Evolutionary conservation across 1,139 yeast genomes (phyloP).

Genomic region (Blastobotrys arbuscula): DNA sequence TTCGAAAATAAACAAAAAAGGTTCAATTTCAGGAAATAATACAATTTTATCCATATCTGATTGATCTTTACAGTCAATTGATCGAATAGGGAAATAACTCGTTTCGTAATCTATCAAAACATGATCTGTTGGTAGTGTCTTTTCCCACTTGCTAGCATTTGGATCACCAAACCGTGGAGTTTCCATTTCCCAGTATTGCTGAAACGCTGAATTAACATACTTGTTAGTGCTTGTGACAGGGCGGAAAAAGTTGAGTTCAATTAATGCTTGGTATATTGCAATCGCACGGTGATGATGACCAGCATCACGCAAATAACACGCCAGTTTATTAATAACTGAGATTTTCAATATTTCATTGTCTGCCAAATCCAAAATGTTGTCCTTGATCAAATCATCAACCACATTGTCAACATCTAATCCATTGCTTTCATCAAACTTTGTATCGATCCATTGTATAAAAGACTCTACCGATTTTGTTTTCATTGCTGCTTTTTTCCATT

Average conservation of each 20-base stretch:
- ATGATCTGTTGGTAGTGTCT: not conserved
- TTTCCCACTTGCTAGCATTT: conserved; percentile 9
- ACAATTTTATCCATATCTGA: conserved; percentile 5
- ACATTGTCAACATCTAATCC: conserved; percentile 7
- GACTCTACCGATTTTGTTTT: conserved; percentile 3
- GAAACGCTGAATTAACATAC: conserved; percentile 9
- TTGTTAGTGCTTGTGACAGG: conserved; percentile 8
- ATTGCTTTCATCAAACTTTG: conserved; percentile 5
- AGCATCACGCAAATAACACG: conserved; percentile 16
- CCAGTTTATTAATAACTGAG: conserved; percentile 13
- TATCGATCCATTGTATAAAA: conserved; percentile 17
- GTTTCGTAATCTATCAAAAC: not conserved
- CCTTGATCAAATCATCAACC: conserved; percentile 6
- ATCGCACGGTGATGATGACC: conserved; percentile 22
- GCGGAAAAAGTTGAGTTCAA: conserved; percentile 18
- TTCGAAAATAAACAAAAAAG: conserved; percentile 2
- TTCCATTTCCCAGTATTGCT: conserved; percentile 22
- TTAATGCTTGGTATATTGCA: conserved; percentile 19
- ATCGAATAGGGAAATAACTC: conserved; percentile 6
- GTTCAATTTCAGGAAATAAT: conserved; percentile 10
- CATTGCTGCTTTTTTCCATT: conserved; percentile 15
- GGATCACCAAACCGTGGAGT: conserved; percentile 21
- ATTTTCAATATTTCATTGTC: conserved; percentile 8
- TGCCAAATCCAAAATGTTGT: conserved; percentile 7
- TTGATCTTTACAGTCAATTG: not conserved